Conservation (phyloP, 768 basidiomycete species). For the Gymnopilus dilepis region DNA sequence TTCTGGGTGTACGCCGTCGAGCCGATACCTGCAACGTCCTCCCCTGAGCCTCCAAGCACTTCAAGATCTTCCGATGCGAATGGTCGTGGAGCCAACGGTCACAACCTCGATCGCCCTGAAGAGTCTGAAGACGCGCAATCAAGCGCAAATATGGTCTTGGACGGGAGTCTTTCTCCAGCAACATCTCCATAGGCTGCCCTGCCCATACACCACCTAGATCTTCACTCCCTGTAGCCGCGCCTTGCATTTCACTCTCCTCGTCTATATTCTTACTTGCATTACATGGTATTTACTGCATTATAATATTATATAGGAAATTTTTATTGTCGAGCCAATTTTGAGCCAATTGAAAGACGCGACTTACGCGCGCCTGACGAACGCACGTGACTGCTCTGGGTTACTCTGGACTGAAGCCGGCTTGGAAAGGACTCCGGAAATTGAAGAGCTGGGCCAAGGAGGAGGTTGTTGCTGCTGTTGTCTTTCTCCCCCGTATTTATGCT, state of each 20-base stretch:
- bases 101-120: constrained; percentile 3
- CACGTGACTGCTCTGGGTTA: constrained; percentile 14
- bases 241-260: constrained; percentile 17
- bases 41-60: constrained; percentile 22
- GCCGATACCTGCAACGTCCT: constrained; percentile 48
- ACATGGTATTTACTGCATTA: constrained; percentile 24
- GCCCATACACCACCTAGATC: constrained; percentile 2
- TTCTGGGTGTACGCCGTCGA: constrained; percentile 92
- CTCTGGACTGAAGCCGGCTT: background rate
- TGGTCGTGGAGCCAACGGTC: constrained; percentile 15
- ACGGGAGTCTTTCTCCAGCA: constrained; percentile 49
- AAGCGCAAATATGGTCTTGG: constrained; percentile 31
- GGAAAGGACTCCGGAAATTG: background rate
- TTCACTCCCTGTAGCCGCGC: constrained; percentile 5
- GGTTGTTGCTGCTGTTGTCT: background rate
- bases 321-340: background rate
- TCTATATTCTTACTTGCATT: constrained; percentile 27
- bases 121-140: constrained; percentile 10
- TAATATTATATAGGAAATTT: constrained; percentile 17
- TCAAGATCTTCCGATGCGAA: constrained; percentile 12
- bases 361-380: background rate
- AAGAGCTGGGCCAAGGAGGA: background rate
- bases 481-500: constrained; percentile 42
- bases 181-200: constrained; percentile 31
- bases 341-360: background rate